These are phyloP conservation scores for Carex kokanica DNA, from an alignment of 176 grass and related monocot species.

Conservation along the genomic window DNA sequence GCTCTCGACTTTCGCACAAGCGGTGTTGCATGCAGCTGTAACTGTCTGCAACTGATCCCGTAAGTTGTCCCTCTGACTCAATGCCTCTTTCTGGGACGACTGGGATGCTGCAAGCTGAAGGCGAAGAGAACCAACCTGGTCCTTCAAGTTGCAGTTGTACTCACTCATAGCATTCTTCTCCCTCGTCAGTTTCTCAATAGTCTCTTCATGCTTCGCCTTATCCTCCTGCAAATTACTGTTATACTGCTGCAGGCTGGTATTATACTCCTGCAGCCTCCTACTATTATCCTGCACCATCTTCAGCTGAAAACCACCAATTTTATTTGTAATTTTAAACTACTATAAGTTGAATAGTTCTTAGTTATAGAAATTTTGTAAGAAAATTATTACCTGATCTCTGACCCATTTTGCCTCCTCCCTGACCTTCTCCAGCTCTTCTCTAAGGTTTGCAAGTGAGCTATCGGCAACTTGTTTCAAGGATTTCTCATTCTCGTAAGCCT, in stretches of 20 bases:
- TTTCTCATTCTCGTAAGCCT: slow-evolving; percentile 60
- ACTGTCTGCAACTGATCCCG: slow-evolving; percentile 61
- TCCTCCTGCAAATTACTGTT: slow-evolving; percentile 92
- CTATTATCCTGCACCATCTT: slow-evolving; percentile 83
- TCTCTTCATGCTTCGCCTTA: slow-evolving; percentile 53
- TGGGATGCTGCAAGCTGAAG: slow-evolving; percentile 27
- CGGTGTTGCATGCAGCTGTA: slow-evolving; percentile 60
- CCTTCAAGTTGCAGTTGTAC: slow-evolving; percentile 54
- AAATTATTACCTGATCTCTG: slow-evolving; percentile 61
- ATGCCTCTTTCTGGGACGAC: slow-evolving; percentile 75
- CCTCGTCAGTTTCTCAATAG: slow-evolving; percentile 62
- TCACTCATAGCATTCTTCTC: slow-evolving; percentile 90
- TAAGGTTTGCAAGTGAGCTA: slow-evolving; percentile 28
- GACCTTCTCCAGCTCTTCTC: slow-evolving; percentile 61
- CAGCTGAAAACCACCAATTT: slow-evolving; percentile 43
- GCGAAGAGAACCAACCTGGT: slow-evolving; percentile 53
- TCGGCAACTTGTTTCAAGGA: slow-evolving; percentile 44
- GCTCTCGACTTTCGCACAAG: slow-evolving; percentile 42
- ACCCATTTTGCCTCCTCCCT: slow-evolving; percentile 55
- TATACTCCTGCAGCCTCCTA: slow-evolving; percentile 77
- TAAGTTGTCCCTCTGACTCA: slow-evolving; percentile 66
- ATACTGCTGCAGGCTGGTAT: slow-evolving; percentile 80
- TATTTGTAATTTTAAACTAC: slow-evolving; percentile 18
- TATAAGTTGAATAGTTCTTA: not conserved
- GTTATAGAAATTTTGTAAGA: not conserved